Percentiles rank a stretch among this genome's conserved stretches.
Conservation (phyloP, 1,139 yeast species). For the Geotrichum histeridarum region DNA sequence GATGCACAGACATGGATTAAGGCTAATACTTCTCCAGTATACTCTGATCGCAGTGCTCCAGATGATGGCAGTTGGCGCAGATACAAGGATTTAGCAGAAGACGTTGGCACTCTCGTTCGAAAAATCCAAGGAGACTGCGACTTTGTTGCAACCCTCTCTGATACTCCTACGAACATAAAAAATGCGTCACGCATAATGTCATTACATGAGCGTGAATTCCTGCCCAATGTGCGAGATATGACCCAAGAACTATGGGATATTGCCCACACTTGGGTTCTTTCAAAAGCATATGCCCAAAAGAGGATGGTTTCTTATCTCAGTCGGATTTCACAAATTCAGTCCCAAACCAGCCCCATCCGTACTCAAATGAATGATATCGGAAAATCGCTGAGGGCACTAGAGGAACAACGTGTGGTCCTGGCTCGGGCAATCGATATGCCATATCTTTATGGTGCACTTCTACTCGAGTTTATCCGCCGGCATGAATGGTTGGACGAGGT, state of each 20-base stretch:
- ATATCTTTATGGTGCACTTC: conserved; percentile 66
- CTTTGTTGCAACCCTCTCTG: conserved; percentile 28
- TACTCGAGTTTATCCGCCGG: conserved; percentile 67
- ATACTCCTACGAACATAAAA: conserved; percentile 24
- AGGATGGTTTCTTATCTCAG: conserved; percentile 25
- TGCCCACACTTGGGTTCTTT: conserved; percentile 20
- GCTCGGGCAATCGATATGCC: conserved; percentile 70
- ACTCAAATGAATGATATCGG: conserved; percentile 33
- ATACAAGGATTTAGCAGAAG: conserved; percentile 27
- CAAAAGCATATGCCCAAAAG: conserved; percentile 23
- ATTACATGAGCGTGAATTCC: conserved; percentile 30
- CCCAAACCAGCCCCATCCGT: conserved; percentile 31
- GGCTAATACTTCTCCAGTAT: conserved; percentile 17
- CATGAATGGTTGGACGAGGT: conserved; percentile 60
- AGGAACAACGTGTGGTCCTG: conserved; percentile 43
- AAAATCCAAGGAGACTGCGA: conserved; percentile 32
- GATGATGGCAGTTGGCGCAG: conserved; percentile 14
- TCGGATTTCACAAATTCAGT: conserved; percentile 33
- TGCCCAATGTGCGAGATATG: conserved; percentile 25
- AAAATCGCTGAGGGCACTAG: conserved; percentile 38
- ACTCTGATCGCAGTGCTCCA: conserved; percentile 3
- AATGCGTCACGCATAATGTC: conserved; percentile 23
- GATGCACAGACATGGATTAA: conserved; percentile 21
- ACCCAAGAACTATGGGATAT: conserved; percentile 27
- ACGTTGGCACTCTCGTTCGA: conserved; percentile 29